Base-by-base conservation (phyloP, 805 yeast species). In the Saccharomycopsis sp. region DNA sequence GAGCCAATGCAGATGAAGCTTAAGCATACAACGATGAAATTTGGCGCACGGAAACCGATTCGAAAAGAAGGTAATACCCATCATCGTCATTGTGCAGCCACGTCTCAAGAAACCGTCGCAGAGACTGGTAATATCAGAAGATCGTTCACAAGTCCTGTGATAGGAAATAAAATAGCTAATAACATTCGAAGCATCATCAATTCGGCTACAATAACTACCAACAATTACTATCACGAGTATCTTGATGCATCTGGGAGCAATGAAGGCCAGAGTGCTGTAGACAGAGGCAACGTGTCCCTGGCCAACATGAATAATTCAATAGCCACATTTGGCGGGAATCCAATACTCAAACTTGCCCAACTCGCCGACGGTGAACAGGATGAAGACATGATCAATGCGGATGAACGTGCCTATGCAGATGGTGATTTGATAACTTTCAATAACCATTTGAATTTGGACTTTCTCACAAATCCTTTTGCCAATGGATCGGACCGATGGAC, bases 101-200 rank as follows among this genome's bases (percentile, higher is more conserved):
- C 37, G 12, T 29, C 37, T 12, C 37, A 29, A 29, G 37, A 29
- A 29, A 29, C 37, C 37, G 12, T 7, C 5, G 12, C 37, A 7
- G 12, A 29, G 12, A 29, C 37, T 12, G 12, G 12, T 29, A 29
- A 29, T 12, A 29, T 12, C 37, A 29, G 37, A 29, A 15, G 41
- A 3, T 50, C 52, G 18, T 47, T 54, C 24, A 34, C 53, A 2
- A 23, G 29, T 46, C 57, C 58, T 2, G 48, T 46, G 5, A 57
- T 54, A 12, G 12, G 37, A 18, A 58, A 47, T 51, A 41, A 16
- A 15, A 54, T 59, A 21, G 51, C 62, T n/a, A 29, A 54, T 50
- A 57, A 59, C 21, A 57, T 59, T n/a, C 46, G 60, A 24, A 57
- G 48, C 24, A 59, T 59, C 29, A 57, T 59, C 24, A 54, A 57